A percentile compares a stretch with the other conserved stretches of the same genome.
phyloP scores from a whole-genome alignment of 345 rosid species.

The Acer yangbiense region DNA sequence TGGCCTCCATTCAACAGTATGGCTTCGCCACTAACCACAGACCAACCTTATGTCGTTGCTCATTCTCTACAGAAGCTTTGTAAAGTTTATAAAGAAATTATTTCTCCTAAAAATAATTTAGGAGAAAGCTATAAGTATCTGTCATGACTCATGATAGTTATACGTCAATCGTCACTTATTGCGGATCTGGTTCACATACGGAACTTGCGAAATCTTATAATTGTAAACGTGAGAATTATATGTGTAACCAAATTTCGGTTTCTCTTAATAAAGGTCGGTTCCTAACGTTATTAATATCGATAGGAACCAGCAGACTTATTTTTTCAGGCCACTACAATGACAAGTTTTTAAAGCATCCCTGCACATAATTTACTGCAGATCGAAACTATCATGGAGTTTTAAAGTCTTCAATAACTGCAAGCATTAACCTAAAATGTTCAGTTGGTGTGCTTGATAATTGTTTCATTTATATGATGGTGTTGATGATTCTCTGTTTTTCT shows the following conservation, averaged over 20 bases:
- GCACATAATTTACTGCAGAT: not conserved
- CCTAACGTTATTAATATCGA: slow-evolving; percentile 26
- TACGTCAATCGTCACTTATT: too few species aligned
- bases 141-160: too few species aligned
- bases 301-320: not conserved
- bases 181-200: not conserved
- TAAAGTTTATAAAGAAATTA: too few species aligned
- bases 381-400: not conserved
- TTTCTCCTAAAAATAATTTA: too few species aligned
- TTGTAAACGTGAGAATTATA: not conserved
- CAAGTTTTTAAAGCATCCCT: not conserved
- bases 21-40: too few species aligned
- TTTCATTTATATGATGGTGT: not conserved
- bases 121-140: too few species aligned
- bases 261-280: slow-evolving; percentile 24
- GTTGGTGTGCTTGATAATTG: not conserved
- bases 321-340: not conserved
- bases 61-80: too few species aligned
- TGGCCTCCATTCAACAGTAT: too few species aligned
- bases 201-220: not conserved
- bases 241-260: not conserved
- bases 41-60: too few species aligned
- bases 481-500: too few species aligned
- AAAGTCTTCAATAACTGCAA: not conserved
- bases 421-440: not conserved